phyloP scores from a whole-genome alignment of 768 basidiomycete genomes.

The Strobilomyces echinocephalus region DNA sequence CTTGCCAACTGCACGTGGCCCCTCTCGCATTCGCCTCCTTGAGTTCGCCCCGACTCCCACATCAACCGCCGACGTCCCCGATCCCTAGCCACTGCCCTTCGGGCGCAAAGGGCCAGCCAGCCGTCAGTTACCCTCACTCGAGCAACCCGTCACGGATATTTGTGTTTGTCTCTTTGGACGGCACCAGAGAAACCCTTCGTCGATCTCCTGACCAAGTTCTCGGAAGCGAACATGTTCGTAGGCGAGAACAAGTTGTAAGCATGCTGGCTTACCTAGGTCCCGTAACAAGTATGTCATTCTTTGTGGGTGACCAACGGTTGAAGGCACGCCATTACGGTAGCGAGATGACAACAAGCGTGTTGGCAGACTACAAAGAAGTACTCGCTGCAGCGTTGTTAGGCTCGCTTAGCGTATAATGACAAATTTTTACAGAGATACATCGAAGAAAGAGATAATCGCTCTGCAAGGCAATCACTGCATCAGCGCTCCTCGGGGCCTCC shows the following conservation, averaged over 20 bases:
- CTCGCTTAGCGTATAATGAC: conserved; percentile 6
- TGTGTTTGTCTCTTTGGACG: conserved; percentile 20
- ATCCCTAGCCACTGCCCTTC: no score
- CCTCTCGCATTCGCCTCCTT: no score
- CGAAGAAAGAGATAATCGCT: neutral
- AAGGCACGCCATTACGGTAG: conserved; percentile 15
- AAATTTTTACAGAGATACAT: neutral
- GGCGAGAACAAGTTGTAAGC: no score
- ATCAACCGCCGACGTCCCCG: no score
- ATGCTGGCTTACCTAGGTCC: no score
- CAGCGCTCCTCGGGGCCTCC: conserved; percentile 47
- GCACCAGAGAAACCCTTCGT: conserved; percentile 11
- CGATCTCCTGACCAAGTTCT: conserved; percentile 9
- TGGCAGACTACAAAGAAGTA: neutral
- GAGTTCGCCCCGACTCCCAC: no score
- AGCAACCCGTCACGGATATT: conserved; percentile 23
- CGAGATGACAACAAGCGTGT: conserved; percentile 11
- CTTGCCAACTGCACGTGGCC: no score
- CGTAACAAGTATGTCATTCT: conserved; percentile 16
- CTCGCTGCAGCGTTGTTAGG: conserved; percentile 2
- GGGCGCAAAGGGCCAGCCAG: no score
- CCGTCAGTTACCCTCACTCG: conserved; percentile 4
- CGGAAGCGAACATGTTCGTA: conserved; percentile 11
- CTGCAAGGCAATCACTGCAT: conserved; percentile 21
- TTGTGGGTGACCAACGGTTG: conserved; percentile 15